phyloP scores from a whole-genome alignment of 352 stramenopile genomes.

The Blastocystis sp. region DNA sequence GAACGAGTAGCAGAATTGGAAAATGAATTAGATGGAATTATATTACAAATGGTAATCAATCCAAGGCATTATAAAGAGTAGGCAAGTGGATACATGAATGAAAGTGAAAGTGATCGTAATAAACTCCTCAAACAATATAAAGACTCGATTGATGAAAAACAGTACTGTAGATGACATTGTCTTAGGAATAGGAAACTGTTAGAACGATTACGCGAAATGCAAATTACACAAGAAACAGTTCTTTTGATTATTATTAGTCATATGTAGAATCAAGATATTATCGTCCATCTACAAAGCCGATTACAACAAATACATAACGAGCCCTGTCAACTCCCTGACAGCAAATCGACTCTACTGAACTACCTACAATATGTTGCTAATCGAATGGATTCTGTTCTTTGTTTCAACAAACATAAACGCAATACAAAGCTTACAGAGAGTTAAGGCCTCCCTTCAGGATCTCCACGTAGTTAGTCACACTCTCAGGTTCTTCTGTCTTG shows the following conservation, averaged over 20 bases:
- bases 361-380: not conserved
- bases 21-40: not conserved
- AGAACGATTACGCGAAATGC: not conserved
- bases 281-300: not conserved
- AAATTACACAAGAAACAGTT: not conserved
- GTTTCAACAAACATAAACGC: not conserved
- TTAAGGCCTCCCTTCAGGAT: conserved; percentile 66
- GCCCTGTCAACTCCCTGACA: not conserved
- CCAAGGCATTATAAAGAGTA: not conserved
- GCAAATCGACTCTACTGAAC: not conserved
- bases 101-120: not conserved
- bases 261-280: not conserved
- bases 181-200: not conserved
- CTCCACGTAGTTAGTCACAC: conserved; percentile 58
- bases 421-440: conserved; percentile 45
- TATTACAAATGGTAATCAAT: not conserved
- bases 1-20: not conserved
- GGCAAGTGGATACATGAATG: not conserved
- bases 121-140: not conserved
- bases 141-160: not conserved
- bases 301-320: not conserved
- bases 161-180: not conserved
- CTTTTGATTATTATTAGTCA: not conserved
- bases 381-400: not conserved
- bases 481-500: conserved; percentile 53